These are phyloP conservation scores for Solanum hybrid DNA, from an alignment of 305 asterid genomes.

Conservation along the genomic window DNA sequence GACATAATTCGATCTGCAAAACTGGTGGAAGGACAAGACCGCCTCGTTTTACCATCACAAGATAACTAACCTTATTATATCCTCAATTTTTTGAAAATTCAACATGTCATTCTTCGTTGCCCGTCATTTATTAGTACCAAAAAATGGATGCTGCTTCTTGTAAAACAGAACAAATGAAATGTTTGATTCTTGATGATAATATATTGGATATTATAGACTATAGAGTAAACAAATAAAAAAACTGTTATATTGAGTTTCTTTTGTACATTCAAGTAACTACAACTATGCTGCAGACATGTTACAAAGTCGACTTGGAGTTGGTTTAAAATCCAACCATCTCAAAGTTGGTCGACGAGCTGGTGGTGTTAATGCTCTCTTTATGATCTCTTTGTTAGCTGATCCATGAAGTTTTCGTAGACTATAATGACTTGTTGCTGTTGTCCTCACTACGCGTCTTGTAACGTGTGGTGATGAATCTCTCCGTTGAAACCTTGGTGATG, in stretches of 20 bases:
- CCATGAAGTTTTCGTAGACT: conserved; percentile 20
- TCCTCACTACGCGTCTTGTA: neutral
- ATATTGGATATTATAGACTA: neutral
- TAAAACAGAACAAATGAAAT: neutral
- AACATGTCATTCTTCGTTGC: neutral
- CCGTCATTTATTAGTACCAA: neutral
- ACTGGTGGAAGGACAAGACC: conserved; percentile 81
- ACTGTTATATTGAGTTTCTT: neutral
- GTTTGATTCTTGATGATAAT: neutral
- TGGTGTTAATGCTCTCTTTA: conserved; percentile 56
- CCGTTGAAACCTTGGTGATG: conserved; percentile 7
- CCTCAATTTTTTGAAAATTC: neutral
- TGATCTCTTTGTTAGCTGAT: conserved; percentile 45
- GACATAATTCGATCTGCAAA: conserved; percentile 73
- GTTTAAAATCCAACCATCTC: conserved; percentile 63
- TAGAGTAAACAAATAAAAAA: neutral
- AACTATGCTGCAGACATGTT: conserved; percentile 25
- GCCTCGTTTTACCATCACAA: conserved; percentile 49
- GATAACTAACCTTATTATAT: conserved; percentile 19
- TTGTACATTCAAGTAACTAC: neutral
- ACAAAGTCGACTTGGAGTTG: conserved; percentile 60
- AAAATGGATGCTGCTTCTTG: neutral
- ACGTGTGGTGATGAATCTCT: conserved; percentile 4
- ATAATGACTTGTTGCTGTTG: conserved; percentile 3
- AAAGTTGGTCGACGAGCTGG: conserved; percentile 38